Evolutionary conservation across 208 protist genomes (phyloP).

Genomic region (Leishmania guyanensis): DNA sequence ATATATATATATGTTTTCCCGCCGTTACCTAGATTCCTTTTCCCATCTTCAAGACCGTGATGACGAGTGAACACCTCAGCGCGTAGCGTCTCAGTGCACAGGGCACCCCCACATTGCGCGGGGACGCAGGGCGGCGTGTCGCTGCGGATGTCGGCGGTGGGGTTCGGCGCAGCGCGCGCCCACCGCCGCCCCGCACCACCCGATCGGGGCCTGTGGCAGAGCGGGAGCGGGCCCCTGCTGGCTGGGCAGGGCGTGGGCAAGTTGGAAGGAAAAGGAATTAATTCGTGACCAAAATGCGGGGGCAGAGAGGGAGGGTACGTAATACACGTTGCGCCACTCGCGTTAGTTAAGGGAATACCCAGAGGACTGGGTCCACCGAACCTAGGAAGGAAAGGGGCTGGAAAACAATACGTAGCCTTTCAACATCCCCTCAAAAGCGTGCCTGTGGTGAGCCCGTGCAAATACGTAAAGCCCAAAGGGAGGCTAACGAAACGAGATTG

Average conservation of each 20-base stretch:
- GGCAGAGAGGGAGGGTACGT: too few relatives aligned
- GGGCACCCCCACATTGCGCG: too few relatives aligned
- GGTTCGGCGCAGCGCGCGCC: background rate
- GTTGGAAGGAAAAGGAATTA: background rate
- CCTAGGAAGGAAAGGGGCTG: background rate
- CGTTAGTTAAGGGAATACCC: background rate
- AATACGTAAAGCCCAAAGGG: background rate
- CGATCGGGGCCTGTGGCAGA: background rate
- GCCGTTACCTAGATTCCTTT: too few relatives aligned
- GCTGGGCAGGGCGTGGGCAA: too few relatives aligned
- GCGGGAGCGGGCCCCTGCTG: too few relatives aligned
- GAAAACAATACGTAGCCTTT: background rate
- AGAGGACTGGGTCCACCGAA: background rate
- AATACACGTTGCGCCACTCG: background rate
- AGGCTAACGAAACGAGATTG: background rate
- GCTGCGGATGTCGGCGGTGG: too few relatives aligned
- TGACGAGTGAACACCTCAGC: background rate
- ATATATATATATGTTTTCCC: too few relatives aligned
- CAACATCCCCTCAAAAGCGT: background rate
- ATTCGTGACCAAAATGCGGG: too few relatives aligned
- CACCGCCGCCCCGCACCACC: background rate
- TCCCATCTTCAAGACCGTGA: background rate
- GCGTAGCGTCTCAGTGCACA: background rate
- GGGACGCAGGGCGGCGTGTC: too few relatives aligned
- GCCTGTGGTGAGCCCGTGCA: background rate